Evolutionary conservation across 2,329 filamentous ascomycete species (phyloP).

Genomic region (Colletotrichum lupini): DNA sequence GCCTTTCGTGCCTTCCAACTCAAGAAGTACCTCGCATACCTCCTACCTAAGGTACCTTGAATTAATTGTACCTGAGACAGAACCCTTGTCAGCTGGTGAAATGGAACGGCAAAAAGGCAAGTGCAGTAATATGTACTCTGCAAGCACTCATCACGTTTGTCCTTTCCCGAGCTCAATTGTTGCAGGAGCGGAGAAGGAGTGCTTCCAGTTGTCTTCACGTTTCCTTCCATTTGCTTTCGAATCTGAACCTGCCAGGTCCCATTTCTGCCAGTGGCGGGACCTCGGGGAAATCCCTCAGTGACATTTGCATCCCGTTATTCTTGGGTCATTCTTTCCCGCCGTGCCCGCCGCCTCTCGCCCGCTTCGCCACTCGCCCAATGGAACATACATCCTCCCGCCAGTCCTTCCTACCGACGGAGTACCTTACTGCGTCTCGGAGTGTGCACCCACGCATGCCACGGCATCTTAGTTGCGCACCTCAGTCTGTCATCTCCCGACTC

Average conservation of each 20-base stretch:
- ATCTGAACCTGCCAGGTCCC: too few species aligned
- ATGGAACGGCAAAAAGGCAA: too few species aligned
- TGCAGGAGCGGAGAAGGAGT: background rate
- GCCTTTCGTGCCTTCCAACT: too few species aligned
- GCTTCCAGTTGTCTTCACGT: background rate
- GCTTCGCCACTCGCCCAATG: background rate
- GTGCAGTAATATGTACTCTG: too few species aligned
- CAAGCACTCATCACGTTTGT: too few species aligned
- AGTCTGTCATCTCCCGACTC: background rate
- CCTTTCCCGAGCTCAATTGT: background rate
- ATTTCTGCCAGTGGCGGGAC: background rate
- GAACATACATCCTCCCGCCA: background rate
- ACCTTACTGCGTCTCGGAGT: too few species aligned
- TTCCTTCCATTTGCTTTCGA: background rate
- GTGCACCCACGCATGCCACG: too few species aligned
- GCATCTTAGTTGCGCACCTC: too few species aligned
- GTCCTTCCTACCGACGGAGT: background rate
- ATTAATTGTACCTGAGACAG: too few species aligned
- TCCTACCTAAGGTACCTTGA: too few species aligned
- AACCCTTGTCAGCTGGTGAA: too few species aligned
- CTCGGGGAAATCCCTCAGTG: constrained; percentile 25
- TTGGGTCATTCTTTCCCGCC: background rate
- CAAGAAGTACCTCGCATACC: too few species aligned
- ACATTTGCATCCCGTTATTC: background rate
- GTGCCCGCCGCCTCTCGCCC: background rate